Conservation (phyloP, 208 protist species). For the Acanthamoeba culbertsoni region DNA sequence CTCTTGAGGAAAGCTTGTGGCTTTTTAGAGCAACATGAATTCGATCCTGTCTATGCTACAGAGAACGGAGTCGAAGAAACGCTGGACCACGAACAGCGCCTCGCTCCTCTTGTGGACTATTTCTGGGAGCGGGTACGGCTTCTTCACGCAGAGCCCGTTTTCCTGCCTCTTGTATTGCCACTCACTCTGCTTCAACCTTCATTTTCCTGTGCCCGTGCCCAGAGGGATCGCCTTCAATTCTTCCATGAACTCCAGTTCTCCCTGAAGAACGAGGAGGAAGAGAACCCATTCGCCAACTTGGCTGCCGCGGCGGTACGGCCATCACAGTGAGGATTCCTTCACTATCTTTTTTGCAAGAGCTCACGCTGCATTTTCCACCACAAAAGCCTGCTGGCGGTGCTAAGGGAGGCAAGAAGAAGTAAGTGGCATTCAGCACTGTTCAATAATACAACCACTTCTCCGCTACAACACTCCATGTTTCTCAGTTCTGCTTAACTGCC, state of each 20-base stretch:
- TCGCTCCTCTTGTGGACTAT: not conserved
- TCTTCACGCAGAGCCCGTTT: no score
- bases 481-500: not conserved
- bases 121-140: not conserved
- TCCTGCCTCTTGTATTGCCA: not conserved
- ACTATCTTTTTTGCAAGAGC: not conserved
- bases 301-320: not conserved
- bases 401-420: not conserved
- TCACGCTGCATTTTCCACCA: no score
- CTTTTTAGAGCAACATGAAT: not conserved
- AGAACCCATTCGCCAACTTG: slow-evolving; percentile 45
- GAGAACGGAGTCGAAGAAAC: slow-evolving; percentile 45
- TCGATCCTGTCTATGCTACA: not conserved
- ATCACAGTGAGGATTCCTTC: not conserved
- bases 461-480: no score
- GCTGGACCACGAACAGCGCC: slow-evolving; percentile 4
- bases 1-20: not conserved
- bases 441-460: no score
- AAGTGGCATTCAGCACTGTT: not conserved
- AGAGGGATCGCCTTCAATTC: slow-evolving; percentile 42
- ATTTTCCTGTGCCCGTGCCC: not conserved
- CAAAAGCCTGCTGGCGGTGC: not conserved
- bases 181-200: not conserved
- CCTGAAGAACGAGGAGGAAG: slow-evolving; percentile 55
- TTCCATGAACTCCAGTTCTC: slow-evolving; percentile 56